Evolutionary conservation across 345 rosid genomes (phyloP).

Genomic region (Eucalyptus pumila): DNA sequence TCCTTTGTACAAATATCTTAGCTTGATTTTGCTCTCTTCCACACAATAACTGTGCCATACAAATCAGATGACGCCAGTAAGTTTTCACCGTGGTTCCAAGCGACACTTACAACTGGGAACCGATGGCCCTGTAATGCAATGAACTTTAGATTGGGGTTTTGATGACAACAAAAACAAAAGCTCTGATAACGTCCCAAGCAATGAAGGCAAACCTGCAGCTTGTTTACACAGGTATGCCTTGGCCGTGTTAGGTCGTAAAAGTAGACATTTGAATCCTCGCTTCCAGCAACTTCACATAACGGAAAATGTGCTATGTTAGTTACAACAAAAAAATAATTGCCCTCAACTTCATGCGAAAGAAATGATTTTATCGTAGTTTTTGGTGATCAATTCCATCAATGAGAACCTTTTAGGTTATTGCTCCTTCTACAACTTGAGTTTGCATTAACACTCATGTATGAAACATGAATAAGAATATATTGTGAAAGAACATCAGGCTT

Average conservation of each 20-base stretch:
- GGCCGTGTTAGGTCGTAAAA: conserved; percentile 89
- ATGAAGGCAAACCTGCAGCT: conserved; percentile 62
- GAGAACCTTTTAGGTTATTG: background rate
- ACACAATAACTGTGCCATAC: conserved; percentile 86
- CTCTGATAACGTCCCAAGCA: background rate
- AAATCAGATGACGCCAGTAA: conserved; percentile 91
- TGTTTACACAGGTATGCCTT: conserved; percentile 83
- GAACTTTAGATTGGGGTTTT: background rate
- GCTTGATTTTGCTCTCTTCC: conserved; percentile 82
- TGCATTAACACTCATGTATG: background rate
- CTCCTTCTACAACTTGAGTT: background rate
- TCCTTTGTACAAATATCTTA: background rate
- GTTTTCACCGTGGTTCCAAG: conserved; percentile 98
- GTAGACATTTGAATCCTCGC: conserved; percentile 90
- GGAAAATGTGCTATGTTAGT: background rate
- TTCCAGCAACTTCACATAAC: conserved; percentile 58
- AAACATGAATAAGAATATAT: background rate
- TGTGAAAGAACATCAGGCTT: background rate
- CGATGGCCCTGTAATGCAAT: conserved; percentile 71
- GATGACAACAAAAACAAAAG: background rate
- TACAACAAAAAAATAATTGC: background rate
- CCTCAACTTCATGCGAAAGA: background rate
- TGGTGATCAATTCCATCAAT: background rate
- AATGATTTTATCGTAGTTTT: background rate
- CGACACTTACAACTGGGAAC: conserved; percentile 72